Evolutionary conservation across 2,329 filamentous ascomycete genomes (phyloP), one percentile per base, ranked within the genome.

Genomic region (Sarocladiaceae sp.): DNA sequence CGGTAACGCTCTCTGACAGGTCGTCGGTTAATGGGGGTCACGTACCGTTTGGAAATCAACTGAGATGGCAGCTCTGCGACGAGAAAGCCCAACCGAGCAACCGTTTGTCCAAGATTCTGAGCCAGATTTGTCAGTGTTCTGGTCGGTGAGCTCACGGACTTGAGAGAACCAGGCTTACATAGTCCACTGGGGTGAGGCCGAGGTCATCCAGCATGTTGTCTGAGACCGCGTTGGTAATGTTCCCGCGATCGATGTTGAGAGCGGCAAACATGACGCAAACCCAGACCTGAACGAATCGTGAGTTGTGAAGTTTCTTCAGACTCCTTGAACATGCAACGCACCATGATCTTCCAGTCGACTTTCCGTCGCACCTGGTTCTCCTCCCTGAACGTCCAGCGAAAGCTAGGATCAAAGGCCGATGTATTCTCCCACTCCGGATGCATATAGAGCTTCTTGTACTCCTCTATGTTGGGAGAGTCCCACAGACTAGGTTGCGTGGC

Each of bases 41-140:
- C 57, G 51, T 23, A 57, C 50, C 48, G 49, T 52, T 75, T 76
- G 19, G 62, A 67, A 21, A 76, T 55, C 10, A 76, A 60, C 45
- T 75, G 72, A 35, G 72, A 76, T 1, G 74, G 74, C 4, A 78
- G 57, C 52, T 78, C 74, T 0, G 74, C 72, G 12, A 64, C 64
- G 2, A 76, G 60, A 49, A 75, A 76, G 9, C 59, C 66, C 3
- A 70, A 50, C 42, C 54, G 51, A 29, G 53, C 44, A 24, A 61
- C 58, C 2, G 57, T 61, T 53, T 60, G 56, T 5, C 56, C 58
- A 32, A 55, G 45, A 40, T 61, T 61, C 53, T 60, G 45, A 23
- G 9, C 16, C 10, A 15, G 39, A 41, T 37, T 12, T 18, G 29
- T 13, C 16, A 15, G 20, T 6, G n/a, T n/a, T n/a, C 11, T 3